Evolutionary conservation across 495 filamentous ascomycete species (phyloP).

Genomic region (Elasticomyces elasticus): DNA sequence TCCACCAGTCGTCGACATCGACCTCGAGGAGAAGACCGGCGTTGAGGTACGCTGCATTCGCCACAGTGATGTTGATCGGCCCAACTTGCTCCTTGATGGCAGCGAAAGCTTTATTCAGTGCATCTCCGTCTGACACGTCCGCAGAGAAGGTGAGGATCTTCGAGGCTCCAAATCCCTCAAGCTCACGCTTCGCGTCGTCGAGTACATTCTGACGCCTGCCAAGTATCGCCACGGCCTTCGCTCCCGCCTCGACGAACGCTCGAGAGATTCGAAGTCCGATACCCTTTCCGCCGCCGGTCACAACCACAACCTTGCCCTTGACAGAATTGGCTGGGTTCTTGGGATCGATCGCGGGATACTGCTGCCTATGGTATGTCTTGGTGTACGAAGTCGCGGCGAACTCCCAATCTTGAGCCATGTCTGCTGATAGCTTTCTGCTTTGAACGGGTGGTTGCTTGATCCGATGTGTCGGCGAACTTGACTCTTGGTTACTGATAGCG

Average conservation of each 20-base stretch:
- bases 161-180: slow-evolving; percentile 4
- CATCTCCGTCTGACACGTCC: background rate
- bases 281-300: slow-evolving; percentile 11
- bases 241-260: slow-evolving; percentile 11
- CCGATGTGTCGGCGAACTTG: too few species aligned
- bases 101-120: slow-evolving; percentile 1
- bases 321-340: slow-evolving; percentile 6
- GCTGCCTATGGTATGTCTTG: slow-evolving; percentile 4
- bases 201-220: slow-evolving; percentile 9
- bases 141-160: slow-evolving; percentile 3
- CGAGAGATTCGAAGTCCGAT: slow-evolving; percentile 3
- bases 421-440: too few species aligned
- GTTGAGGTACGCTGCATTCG: slow-evolving; percentile 4
- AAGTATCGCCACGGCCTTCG: slow-evolving; percentile 12
- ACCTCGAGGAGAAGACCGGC: background rate
- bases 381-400: slow-evolving; percentile 14
- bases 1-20: background rate
- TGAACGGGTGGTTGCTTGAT: too few species aligned
- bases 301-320: slow-evolving; percentile 6
- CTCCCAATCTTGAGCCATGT: background rate
- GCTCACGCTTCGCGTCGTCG: background rate
- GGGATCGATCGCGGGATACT: slow-evolving; percentile 13
- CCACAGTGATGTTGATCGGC: slow-evolving; percentile 1
- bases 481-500: too few species aligned
- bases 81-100: background rate